These are phyloP conservation scores for Carex arenaria DNA, from an alignment of 202 grass and related monocot species.

Conservation along the genomic window DNA sequence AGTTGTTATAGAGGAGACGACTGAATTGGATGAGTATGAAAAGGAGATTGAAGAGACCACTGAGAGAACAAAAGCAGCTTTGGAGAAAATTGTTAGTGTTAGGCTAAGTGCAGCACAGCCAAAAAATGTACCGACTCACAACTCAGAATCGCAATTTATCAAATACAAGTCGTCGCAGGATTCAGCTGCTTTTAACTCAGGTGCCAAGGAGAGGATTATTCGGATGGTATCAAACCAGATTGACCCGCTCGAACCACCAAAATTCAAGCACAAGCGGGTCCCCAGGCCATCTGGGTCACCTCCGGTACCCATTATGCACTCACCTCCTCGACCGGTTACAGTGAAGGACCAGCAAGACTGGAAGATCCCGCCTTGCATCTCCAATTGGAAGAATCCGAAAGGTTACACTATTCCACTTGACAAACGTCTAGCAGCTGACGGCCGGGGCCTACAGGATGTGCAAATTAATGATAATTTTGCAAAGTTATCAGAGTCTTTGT, in stretches of 20 bases:
- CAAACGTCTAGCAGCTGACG: constrained; percentile 84
- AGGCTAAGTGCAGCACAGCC: constrained; percentile 77
- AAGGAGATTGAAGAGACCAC: constrained; percentile 69
- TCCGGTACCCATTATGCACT: constrained; percentile 85
- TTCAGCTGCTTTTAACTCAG: constrained; percentile 86
- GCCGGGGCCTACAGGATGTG: constrained; percentile 76
- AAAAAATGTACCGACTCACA: constrained; percentile 79
- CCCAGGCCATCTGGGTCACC: constrained; percentile 65
- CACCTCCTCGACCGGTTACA: constrained; percentile 68
- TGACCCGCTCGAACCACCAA: constrained; percentile 85
- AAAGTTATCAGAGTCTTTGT: constrained; percentile 78
- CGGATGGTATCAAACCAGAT: constrained; percentile 68
- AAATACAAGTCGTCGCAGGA: constrained; percentile 95
- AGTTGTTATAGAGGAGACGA: constrained; percentile 38
- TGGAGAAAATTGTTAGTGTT: constrained; percentile 88
- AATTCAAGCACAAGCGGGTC: constrained; percentile 95
- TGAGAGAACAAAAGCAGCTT: constrained; percentile 52
- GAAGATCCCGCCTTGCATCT: constrained; percentile 94
- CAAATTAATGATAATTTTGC: constrained; percentile 97
- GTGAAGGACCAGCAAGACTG: constrained; percentile 96
- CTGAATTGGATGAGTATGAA: constrained; percentile 47
- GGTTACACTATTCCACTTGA: constrained; percentile 93
- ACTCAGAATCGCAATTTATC: constrained; percentile 84
- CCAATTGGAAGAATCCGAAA: constrained; percentile 96
- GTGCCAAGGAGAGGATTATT: constrained; percentile 90